These are phyloP conservation scores for Platanus orientalis DNA, from an alignment of 164 flowering plant species.

Conservation along the genomic window DNA sequence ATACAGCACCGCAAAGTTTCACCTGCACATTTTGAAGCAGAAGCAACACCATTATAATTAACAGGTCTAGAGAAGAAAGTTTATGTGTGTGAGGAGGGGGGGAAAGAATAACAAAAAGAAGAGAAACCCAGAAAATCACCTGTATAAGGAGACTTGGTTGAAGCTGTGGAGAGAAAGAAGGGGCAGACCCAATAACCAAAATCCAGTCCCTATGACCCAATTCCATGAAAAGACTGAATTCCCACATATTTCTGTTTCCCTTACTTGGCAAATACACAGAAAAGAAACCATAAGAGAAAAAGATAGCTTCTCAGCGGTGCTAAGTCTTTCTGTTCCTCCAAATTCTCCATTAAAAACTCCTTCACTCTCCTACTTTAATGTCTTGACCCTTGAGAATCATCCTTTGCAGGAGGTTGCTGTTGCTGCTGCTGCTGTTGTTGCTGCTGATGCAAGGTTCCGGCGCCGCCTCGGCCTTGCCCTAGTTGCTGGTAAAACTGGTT, in stretches of 20 bases:
- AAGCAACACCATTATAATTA: conserved; percentile 3
- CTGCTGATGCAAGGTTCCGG: conserved; percentile 22
- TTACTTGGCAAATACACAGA: conserved; percentile 22
- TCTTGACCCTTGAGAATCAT: conserved; percentile 79
- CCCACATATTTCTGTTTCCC: conserved; percentile 18
- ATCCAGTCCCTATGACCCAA: conserved; percentile 14
- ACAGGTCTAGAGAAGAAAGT: not conserved
- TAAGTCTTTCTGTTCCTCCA: conserved; percentile 12
- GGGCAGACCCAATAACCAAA: conserved; percentile 15
- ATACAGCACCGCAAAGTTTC: conserved; percentile 21
- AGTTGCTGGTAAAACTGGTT: conserved; percentile 54
- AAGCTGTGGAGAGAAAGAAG: conserved; percentile 24
- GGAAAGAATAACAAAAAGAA: not conserved
- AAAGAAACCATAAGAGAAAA: conserved; percentile 17
- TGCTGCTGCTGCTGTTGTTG: conserved; percentile 39
- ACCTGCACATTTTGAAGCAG: conserved; percentile 22
- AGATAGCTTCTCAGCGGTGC: conserved; percentile 14
- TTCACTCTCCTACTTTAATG: conserved; percentile 21
- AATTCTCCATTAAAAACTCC: not conserved
- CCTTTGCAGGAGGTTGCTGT: conserved; percentile 44
- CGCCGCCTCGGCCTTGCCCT: conserved; percentile 31
- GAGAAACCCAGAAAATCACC: conserved; percentile 15
- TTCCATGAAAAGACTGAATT: conserved; percentile 14
- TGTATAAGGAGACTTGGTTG: conserved; percentile 22
- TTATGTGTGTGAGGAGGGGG: not conserved